Percentiles rank a stretch among this genome's conserved stretches.
Evolutionary conservation across 805 yeast species (phyloP).

Genomic region (Cephaloascus fragrans): DNA sequence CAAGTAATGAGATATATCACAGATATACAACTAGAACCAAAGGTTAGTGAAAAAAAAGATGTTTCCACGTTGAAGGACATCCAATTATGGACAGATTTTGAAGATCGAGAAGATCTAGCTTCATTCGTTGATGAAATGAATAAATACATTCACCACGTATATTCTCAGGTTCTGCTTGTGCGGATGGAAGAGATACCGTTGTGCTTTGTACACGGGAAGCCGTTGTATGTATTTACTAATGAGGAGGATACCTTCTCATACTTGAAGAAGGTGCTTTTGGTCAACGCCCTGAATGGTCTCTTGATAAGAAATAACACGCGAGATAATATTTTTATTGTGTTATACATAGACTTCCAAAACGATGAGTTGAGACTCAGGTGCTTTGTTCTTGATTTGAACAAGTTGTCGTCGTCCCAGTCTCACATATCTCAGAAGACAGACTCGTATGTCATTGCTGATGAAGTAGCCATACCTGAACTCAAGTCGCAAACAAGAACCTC

Average conservation of each 20-base stretch:
- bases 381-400: background rate
- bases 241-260: conserved; percentile 5
- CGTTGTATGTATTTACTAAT: conserved; percentile 14
- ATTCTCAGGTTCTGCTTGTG: conserved; percentile 5
- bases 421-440: background rate
- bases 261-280: conserved; percentile 5
- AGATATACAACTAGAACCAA: background rate
- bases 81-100: conserved; percentile 12
- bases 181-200: conserved; percentile 14
- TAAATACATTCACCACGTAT: conserved; percentile 1
- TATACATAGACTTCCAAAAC: background rate
- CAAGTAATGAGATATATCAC: background rate
- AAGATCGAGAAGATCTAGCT: too few species aligned
- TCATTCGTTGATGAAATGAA: background rate
- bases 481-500: too few species aligned
- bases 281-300: conserved; percentile 8
- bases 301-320: conserved; percentile 4
- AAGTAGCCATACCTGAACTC: too few species aligned
- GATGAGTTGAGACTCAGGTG: background rate
- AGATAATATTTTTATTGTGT: background rate
- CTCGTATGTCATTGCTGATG: background rate
- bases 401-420: background rate
- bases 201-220: conserved; percentile 11
- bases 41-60: background rate
- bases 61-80: conserved; percentile 7